Conservation (phyloP, 2,329 filamentous ascomycete genomes). For the Pseudogymnoascus sp. region DNA sequence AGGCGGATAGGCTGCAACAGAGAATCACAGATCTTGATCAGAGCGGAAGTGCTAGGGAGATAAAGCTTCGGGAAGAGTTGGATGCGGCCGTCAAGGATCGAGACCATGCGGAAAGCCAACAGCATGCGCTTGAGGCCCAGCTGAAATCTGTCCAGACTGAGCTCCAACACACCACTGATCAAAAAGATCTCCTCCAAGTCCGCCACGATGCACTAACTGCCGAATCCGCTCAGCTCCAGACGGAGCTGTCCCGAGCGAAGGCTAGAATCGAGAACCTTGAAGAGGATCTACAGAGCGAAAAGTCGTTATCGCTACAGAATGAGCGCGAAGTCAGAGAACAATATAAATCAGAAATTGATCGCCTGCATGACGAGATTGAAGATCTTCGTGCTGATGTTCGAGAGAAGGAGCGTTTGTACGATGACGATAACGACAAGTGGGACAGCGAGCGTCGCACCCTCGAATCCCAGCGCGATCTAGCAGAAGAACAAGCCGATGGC, state of each 20-base stretch:
- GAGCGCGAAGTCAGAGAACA: slow-evolving; percentile 51
- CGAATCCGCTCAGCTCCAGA: slow-evolving; percentile 60
- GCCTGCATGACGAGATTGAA: slow-evolving; percentile 42
- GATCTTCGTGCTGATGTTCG: slow-evolving; percentile 50
- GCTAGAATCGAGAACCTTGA: slow-evolving; percentile 40
- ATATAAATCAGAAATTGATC: slow-evolving; percentile 47
- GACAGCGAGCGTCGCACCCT: slow-evolving; percentile 57
- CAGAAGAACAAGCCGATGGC: slow-evolving; percentile 58
- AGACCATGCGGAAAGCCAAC: slow-evolving; percentile 30
- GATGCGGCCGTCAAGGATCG: slow-evolving; percentile 30
- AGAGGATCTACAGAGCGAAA: slow-evolving; percentile 38
- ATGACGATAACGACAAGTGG: slow-evolving; percentile 66
- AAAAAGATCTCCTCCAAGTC: slow-evolving; percentile 61
- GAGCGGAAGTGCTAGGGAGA: slow-evolving; percentile 25
- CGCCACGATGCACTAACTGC: slow-evolving; percentile 59
- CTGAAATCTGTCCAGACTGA: slow-evolving; percentile 52
- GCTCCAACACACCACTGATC: slow-evolving; percentile 49
- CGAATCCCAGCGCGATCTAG: slow-evolving; percentile 56
- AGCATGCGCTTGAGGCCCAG: slow-evolving; percentile 38
- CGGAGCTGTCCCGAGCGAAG: slow-evolving; percentile 46
- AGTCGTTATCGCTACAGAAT: slow-evolving; percentile 36
- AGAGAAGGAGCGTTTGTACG: slow-evolving; percentile 63
- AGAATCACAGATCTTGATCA: slow-evolving; percentile 32
- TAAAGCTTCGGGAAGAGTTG: slow-evolving; percentile 37
- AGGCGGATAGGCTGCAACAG: slow-evolving; percentile 33